Evolutionary conservation across 1,284 basidiomycete genomes (phyloP), one percentile per base, ranked within the genome.

Genomic region (Erythrobasidium hasegawianum): DNA sequence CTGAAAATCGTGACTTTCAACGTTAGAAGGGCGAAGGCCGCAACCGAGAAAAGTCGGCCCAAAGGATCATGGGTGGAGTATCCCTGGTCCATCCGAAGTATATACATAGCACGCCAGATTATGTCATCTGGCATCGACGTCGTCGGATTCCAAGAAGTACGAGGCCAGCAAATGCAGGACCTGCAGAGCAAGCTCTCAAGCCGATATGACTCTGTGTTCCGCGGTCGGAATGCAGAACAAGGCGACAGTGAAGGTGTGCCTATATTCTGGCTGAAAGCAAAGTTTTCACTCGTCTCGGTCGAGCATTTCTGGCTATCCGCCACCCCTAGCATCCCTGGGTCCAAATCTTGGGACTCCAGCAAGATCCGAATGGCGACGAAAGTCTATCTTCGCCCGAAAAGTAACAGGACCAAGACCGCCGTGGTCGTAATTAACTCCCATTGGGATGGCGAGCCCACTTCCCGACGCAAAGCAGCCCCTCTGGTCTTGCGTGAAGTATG

Each of bases 281-380:
- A 67, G 18, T 67, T 72, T 27, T 14, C 49, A 13, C 62, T 70
- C 64, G 16, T 67, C 40, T 26, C 38, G 7, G n/a, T 49, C 3
- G 1, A 57, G 11, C 64, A 72, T 54, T 68, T 64, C 29, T 74
- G 73, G 73, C 69, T 74, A 22, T 72, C 71, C n/a, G 66, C 64
- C 7, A 70, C 69, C 0, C 72, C 72, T 0, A 16, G 52, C 2
- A 20, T 61, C 1, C 65, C 68, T 33, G 73, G 73, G 16, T 69
- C 65, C 26, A 62, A 39, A 38, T 67, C 67, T 7, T 74, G 73
- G 73, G 71, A 72, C 58, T 70, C 73, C 0, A 71, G 66, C 16
- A 68, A 38, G 10, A 53, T 29, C 22, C n/a, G 50, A 7, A 53
- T 53, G 50, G 50, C 50, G 5, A 53, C 50, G n/a, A 22, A 20